These are phyloP conservation scores for Ulmus americana DNA, from an alignment of 331 rosid species.

Conservation along the genomic window DNA sequence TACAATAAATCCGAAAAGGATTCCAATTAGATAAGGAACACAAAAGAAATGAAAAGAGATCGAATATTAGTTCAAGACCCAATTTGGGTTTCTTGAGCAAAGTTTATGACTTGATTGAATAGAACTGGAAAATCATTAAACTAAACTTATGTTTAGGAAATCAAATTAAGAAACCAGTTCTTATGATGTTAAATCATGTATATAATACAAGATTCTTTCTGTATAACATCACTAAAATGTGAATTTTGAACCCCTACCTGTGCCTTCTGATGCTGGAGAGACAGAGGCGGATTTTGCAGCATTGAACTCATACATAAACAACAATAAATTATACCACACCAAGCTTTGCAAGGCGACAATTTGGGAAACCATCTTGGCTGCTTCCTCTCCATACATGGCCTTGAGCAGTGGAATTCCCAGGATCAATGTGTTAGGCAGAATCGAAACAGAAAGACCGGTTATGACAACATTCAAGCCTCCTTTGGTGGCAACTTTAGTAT, in stretches of 20 bases:
- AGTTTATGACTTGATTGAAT: slow-evolving; percentile 30
- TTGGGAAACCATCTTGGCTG: slow-evolving; percentile 54
- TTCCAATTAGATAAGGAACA: slow-evolving; percentile 7
- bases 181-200: slow-evolving; percentile 10
- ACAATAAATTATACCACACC: slow-evolving; percentile 68
- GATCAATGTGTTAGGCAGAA: slow-evolving; percentile 88
- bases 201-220: slow-evolving; percentile 13
- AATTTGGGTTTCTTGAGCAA: slow-evolving; percentile 25
- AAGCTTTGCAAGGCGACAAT: slow-evolving; percentile 82
- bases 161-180: slow-evolving; percentile 6
- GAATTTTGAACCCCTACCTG: slow-evolving; percentile 45
- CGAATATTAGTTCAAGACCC: slow-evolving; percentile 23
- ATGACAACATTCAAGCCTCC: slow-evolving; percentile 64
- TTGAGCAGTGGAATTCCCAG: slow-evolving; percentile 79
- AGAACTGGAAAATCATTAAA: slow-evolving; percentile 23
- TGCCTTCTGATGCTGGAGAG: slow-evolving; percentile 45
- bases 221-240: slow-evolving; percentile 4
- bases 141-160: slow-evolving; percentile 10
- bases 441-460: slow-evolving; percentile 77
- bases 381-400: slow-evolving; percentile 79
- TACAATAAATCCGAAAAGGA: not conserved
- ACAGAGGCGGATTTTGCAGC: slow-evolving; percentile 56
- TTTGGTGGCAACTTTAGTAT: slow-evolving; percentile 45
- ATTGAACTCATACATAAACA: slow-evolving; percentile 74
- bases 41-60: slow-evolving; percentile 10